phyloP scores from a whole-genome alignment of 495 filamentous ascomycete genomes.

The Penicillium taxi region DNA sequence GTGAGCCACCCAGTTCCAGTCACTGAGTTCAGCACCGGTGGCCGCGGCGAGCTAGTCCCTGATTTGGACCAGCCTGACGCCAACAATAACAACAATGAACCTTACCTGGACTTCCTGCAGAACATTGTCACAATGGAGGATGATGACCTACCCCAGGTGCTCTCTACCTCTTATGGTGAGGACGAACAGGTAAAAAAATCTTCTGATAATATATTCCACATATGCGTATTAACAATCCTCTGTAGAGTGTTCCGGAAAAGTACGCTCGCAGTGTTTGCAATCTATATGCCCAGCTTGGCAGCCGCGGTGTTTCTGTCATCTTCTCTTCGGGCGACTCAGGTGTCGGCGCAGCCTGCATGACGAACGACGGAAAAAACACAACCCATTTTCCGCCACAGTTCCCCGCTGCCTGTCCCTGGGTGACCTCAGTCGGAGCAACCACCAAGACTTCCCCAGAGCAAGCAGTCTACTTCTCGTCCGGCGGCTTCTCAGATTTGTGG shows the following conservation, averaged over 20 bases:
- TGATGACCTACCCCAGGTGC: constrained; percentile 57
- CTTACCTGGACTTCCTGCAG: constrained; percentile 64
- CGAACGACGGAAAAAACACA: constrained; percentile 59
- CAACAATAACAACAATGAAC: constrained; percentile 59
- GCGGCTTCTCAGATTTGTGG: constrained; percentile 65
- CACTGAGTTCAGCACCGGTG: constrained; percentile 61
- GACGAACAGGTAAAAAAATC: constrained; percentile 48
- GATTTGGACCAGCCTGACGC: constrained; percentile 50
- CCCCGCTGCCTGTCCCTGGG: constrained; percentile 65
- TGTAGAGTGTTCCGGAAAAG: constrained; percentile 54
- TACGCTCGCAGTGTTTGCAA: constrained; percentile 67
- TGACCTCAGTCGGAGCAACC: constrained; percentile 67
- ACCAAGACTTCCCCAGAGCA: constrained; percentile 48
- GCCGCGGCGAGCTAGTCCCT: constrained; percentile 53
- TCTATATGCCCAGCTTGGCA: constrained; percentile 60
- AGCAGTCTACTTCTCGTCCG: constrained; percentile 49
- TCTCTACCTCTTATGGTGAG: constrained; percentile 77
- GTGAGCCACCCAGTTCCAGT: constrained; percentile 51
- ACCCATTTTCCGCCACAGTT: constrained; percentile 62
- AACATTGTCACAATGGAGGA: constrained; percentile 46
- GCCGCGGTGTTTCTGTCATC: constrained; percentile 66
- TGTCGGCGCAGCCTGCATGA: constrained; percentile 55
- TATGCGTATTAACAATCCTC: constrained; percentile 4
- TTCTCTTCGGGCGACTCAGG: constrained; percentile 68
- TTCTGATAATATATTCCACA: not conserved